A percentile compares a stretch with the other conserved stretches of the same genome.
Evolutionary conservation across 306 rosid genomes (phyloP).

Genomic region (Geum urbanum): DNA sequence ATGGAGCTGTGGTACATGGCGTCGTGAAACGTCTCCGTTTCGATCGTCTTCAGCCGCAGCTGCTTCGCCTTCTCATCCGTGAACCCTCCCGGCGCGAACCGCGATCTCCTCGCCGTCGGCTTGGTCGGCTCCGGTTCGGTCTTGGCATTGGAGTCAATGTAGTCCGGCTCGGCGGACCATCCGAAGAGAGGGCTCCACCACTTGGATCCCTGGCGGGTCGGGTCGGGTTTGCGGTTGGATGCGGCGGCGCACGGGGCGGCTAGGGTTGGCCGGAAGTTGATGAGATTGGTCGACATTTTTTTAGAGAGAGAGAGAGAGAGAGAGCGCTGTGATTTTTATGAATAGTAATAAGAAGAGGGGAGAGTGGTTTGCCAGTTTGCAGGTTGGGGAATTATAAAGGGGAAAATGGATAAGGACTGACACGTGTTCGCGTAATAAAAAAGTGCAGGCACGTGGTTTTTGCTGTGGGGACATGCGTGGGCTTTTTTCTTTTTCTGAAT

Average conservation of each 20-base stretch:
- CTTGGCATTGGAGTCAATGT: neutral
- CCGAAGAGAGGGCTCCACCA: conserved; percentile 91
- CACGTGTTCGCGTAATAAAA: conserved; percentile 36
- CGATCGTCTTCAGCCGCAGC: conserved; percentile 63
- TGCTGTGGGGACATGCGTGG: conserved; percentile 14
- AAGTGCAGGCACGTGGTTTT: conserved; percentile 5
- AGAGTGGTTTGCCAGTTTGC: neutral
- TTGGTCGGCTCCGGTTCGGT: conserved; percentile 10
- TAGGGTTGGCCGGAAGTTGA: conserved; percentile 29
- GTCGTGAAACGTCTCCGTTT: conserved; percentile 63
- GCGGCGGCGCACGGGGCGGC: conserved; percentile 44
- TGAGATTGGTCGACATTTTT: conserved; percentile 50
- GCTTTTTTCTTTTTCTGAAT: conserved; percentile 20
- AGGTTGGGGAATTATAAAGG: conserved; percentile 13
- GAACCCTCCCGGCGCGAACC: conserved; percentile 63
- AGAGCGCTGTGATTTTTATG: neutral
- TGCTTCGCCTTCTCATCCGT: conserved; percentile 86
- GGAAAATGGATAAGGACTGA: conserved; percentile 46
- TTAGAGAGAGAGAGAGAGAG: neutral
- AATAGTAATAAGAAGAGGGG: neutral
- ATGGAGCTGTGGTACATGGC: conserved; percentile 93
- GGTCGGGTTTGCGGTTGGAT: conserved; percentile 26
- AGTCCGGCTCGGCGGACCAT: conserved; percentile 39
- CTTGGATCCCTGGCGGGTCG: conserved; percentile 38
- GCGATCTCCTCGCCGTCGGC: conserved; percentile 23